A percentile compares a stretch with the other conserved stretches of the same genome.
Evolutionary conservation across 495 filamentous ascomycete genomes (phyloP).

Genomic region (Aspergillus nanangensis): DNA sequence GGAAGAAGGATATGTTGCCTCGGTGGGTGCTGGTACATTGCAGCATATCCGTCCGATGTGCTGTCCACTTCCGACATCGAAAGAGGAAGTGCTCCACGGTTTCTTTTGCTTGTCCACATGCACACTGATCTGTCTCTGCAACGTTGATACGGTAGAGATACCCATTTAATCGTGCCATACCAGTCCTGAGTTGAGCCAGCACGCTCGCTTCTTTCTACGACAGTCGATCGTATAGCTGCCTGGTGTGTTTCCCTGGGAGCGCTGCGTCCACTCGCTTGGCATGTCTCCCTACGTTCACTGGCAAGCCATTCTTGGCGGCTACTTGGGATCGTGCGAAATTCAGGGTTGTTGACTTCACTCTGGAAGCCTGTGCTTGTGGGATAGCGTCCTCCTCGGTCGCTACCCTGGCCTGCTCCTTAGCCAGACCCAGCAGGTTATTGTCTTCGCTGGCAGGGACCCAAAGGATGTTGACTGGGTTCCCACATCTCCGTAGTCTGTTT

Average conservation of each 20-base stretch:
- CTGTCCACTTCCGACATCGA: slow-evolving; percentile 8
- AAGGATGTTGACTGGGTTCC: slow-evolving; percentile 15
- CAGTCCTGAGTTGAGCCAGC: too few relatives aligned
- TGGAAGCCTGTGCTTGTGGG: slow-evolving; percentile 7
- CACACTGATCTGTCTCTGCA: too few relatives aligned
- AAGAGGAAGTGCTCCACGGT: too few relatives aligned
- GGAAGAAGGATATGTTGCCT: too few relatives aligned
- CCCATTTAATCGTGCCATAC: too few relatives aligned
- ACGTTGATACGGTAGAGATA: too few relatives aligned
- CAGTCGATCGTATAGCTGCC: slow-evolving; percentile 25
- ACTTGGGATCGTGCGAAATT: slow-evolving; percentile 17
- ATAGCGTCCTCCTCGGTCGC: slow-evolving; percentile 12
- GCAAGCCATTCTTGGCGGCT: slow-evolving; percentile 8
- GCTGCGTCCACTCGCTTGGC: slow-evolving; percentile 23
- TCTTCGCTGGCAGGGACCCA: too few relatives aligned
- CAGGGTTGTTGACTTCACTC: too few relatives aligned
- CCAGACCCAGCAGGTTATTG: slow-evolving; percentile 19
- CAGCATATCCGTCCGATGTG: slow-evolving; percentile 20
- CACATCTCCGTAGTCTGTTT: slow-evolving; percentile 13
- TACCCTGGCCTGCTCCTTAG: slow-evolving; percentile 20
- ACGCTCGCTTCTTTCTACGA: slow-evolving; percentile 29
- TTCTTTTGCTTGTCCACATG: too few relatives aligned
- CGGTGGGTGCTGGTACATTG: too few relatives aligned
- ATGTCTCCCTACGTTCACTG: slow-evolving; percentile 20
- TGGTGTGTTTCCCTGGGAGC: slow-evolving; percentile 27